phyloP scores from a whole-genome alignment of 192 early-diverging fungal species.

The Allomyces macrogynus region DNA sequence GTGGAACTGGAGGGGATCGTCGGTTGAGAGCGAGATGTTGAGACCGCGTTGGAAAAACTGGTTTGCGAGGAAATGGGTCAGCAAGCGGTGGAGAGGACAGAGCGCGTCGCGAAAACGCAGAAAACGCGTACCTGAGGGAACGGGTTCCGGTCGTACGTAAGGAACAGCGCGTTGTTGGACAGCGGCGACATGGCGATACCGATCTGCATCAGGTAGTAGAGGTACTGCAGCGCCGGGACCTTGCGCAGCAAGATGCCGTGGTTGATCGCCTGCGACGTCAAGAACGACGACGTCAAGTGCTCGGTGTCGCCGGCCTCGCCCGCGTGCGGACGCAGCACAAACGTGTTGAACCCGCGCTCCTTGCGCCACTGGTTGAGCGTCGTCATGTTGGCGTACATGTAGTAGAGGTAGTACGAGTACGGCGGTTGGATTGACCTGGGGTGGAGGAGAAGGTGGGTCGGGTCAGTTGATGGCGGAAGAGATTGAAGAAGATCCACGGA shows the following conservation, averaged over 20 bases:
- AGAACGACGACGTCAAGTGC: slow-evolving; percentile 70
- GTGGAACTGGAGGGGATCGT: slow-evolving; percentile 92
- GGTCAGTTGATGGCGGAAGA: no score
- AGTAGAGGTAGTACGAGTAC: slow-evolving; percentile 85
- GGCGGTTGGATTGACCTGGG: slow-evolving; percentile 47
- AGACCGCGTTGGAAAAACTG: slow-evolving; percentile 81
- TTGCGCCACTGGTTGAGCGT: slow-evolving; percentile 59
- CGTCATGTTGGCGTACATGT: slow-evolving; percentile 71
- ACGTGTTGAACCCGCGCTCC: slow-evolving; percentile 67
- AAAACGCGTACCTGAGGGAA: slow-evolving; percentile 23
- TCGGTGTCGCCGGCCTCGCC: slow-evolving; percentile 93
- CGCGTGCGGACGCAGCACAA: slow-evolving; percentile 80
- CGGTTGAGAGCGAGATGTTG: slow-evolving; percentile 76
- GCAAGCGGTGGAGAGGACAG: no score
- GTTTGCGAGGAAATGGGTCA: no score
- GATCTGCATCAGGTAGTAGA: slow-evolving; percentile 87
- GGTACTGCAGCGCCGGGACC: slow-evolving; percentile 81
- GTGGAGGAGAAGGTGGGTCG: no score
- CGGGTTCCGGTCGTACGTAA: slow-evolving; percentile 86
- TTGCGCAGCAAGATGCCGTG: slow-evolving; percentile 88
- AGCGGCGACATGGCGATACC: slow-evolving; percentile 92
- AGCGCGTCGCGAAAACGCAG: no score
- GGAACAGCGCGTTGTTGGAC: slow-evolving; percentile 88
- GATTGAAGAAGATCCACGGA: no score
- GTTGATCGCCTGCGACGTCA: slow-evolving; percentile 67